These are phyloP conservation scores for Eucalyptus polyanthemos DNA, from an alignment of 345 rosid species.

Conservation along the genomic window DNA sequence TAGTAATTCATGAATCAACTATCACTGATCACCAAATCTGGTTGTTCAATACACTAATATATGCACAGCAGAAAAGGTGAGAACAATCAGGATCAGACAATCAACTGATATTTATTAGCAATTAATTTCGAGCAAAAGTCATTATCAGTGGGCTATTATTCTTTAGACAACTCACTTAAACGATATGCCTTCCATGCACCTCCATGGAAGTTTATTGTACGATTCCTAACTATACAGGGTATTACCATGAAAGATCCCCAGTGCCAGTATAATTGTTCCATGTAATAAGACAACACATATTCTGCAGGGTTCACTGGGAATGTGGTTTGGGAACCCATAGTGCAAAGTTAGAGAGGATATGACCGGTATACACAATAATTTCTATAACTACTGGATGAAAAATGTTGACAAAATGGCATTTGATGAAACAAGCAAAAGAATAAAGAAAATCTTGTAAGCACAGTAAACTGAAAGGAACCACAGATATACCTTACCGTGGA, in stretches of 20 bases:
- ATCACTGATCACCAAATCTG: neutral
- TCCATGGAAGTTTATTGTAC: neutral
- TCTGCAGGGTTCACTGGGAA: neutral
- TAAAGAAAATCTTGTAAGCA: neutral
- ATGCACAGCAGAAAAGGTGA: neutral
- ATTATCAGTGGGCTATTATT: neutral
- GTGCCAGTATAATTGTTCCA: neutral
- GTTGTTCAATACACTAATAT: neutral
- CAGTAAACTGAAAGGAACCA: neutral
- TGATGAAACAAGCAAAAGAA: neutral
- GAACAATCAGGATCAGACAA: neutral
- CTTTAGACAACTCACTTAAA: neutral
- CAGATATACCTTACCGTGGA: conserved; percentile 58
- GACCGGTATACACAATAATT: neutral
- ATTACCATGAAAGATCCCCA: neutral
- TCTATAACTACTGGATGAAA: neutral
- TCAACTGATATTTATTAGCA: neutral
- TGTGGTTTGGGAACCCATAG: neutral
- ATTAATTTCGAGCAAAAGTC: neutral
- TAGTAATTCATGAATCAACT: neutral
- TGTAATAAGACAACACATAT: neutral
- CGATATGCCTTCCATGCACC: neutral
- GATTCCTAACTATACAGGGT: neutral
- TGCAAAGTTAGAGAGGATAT: neutral
- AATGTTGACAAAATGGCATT: neutral